Evolutionary conservation across 2,329 filamentous ascomycete species (phyloP), one percentile per base, ranked within the genome.

Genomic region (Fonsecaea monophora): DNA sequence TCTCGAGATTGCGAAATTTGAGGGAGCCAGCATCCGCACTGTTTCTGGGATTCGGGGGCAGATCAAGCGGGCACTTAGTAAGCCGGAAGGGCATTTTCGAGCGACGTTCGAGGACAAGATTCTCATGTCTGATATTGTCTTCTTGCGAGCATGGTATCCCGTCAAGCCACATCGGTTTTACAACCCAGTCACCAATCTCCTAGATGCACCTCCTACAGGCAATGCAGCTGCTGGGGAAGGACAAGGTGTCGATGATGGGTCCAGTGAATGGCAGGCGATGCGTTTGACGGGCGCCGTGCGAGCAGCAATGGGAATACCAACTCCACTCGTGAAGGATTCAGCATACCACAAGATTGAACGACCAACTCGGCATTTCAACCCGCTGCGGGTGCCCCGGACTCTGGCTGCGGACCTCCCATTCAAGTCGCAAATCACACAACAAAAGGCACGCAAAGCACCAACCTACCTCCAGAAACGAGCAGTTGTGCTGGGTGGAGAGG

Each of bases 31-130:
- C 64, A 94, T 99, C 81, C 92, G 94, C 76, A 99, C 96, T 0
- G 96, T 99, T 30, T 97, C 94, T 0, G 96, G 96, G 60, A 89
- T 99, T 68, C 87, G 95, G 50, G 95, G 95, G 68, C 95, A 99
- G 80, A 97, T 99, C 86, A 99, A 99, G 83, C 90, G 93, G 68
- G 94, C 95, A 0, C 85, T 99, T 0, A 90, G 89, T 77, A 96
- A 97, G 74, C 94, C 95, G 1, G 95, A 99, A 72, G 95, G 95
- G 57, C 90, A 94, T 80, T 98, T 96, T 87, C 89, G 96, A 74
- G 95, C 95, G 30, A 98, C 95, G 0, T 99, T 99, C 73, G 95
- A 99, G 79, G 95, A 99, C 85, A 99, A 98, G 83, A 92, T 99
- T 69, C 85, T 99, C 60, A 93, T 97, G 86, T 92, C 89, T 78